Evolutionary conservation across 768 basidiomycete genomes (phyloP), one percentile per base, ranked within the genome.

Genomic region (Tylopilus felleus): DNA sequence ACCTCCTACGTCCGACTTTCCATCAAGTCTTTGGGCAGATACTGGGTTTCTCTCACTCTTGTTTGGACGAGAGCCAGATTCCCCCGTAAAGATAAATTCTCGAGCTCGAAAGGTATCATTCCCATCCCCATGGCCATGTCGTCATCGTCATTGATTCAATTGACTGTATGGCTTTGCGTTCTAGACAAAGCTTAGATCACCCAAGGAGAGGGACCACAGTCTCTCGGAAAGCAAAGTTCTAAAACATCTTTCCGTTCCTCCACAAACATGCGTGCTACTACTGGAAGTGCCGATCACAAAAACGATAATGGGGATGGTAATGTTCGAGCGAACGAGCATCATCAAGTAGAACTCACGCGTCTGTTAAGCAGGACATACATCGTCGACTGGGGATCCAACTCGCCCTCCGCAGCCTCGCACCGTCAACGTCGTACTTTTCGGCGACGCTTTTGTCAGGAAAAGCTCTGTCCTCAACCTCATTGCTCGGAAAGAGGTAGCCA

Each of bases 341-440:
- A 27, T 53, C 28, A 16, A 25, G 28, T 36, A 36, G 35, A 31
- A 22, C 63, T 65, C 31, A 65, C 21, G 23, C 25, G n/a, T 35
- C 27, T 23, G 35, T 50, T 36, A 13, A 1, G n/a, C 43, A 62
- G 57, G 19, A 25, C n/a, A 40, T 21, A 21, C 42, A 41, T 25
- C 33, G 10, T 25, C 51, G 25, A 2, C 22, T 7, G 46, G 17
- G 19, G 36, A 48, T 52, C 12, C 51, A 33, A 4, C 49, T 1
- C 19, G 8, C 14, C 22, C 45, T 28, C 19, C 42, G 38, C 57
- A 31, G 17, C 43, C 49, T 27, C 27, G 3, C n/a, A 54, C 59
- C 21, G 28, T 59, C 49, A 78, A 77, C 33, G 60, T 77, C 36
- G 60, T 78, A 4, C 52, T 79, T 19, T 77, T 77, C 40, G 77